phyloP scores from a whole-genome alignment of 352 stramenopile genomes.

The Globisporangium echinulatum region DNA sequence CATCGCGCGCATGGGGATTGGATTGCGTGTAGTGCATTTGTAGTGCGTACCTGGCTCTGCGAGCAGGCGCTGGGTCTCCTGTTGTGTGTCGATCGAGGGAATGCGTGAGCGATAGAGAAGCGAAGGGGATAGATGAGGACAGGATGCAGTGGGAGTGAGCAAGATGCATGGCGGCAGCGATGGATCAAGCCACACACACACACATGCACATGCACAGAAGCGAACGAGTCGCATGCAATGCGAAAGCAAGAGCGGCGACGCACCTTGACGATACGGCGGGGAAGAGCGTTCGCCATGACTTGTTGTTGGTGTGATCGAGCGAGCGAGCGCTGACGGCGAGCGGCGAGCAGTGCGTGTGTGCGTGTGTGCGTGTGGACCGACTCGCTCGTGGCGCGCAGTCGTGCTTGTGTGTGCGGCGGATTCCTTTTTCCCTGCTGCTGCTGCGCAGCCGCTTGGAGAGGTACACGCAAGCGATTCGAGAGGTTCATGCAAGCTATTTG shows the following conservation, averaged over 20 bases:
- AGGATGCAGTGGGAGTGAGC: background rate
- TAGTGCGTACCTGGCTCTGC: constrained; percentile 78
- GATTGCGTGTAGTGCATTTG: too few relatives aligned
- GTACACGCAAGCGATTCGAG: too few relatives aligned
- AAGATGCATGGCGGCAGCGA: background rate
- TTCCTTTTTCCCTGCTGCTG: too few relatives aligned
- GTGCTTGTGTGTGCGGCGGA: too few relatives aligned
- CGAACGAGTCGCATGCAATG: too few relatives aligned
- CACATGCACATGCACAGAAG: background rate
- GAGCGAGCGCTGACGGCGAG: background rate
- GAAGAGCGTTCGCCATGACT: constrained; percentile 52
- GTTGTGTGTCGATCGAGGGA: background rate
- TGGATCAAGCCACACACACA: background rate
- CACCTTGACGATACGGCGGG: constrained; percentile 74
- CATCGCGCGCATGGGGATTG: too few relatives aligned
- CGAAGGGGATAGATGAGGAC: background rate
- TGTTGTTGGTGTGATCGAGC: background rate
- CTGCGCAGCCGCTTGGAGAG: too few relatives aligned
- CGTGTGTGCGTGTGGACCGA: background rate
- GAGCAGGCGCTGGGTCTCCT: constrained; percentile 94
- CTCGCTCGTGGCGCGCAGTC: too few relatives aligned
- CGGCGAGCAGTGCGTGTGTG: background rate
- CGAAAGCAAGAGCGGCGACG: background rate
- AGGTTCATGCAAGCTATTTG: too few relatives aligned
- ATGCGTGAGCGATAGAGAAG: background rate